Percentiles rank a stretch among this genome's conserved stretches.
Conservation (phyloP, 768 basidiomycete species). For the Russula ochroleuca region DNA sequence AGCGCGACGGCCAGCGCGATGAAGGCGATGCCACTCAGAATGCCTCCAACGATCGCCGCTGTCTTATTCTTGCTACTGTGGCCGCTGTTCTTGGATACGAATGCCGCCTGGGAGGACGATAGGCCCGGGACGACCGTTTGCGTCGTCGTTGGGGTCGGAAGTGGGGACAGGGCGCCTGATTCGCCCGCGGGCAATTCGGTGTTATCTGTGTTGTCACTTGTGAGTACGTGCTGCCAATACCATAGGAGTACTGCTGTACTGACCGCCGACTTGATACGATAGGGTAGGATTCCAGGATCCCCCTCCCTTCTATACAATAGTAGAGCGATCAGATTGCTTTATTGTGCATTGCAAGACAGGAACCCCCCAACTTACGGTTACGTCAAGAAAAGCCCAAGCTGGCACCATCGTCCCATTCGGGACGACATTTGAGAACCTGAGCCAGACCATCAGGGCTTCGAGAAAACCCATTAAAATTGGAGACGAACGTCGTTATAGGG, state of each 20-base stretch:
- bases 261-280: conserved; percentile 12
- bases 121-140: conserved; percentile 13
- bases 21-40: not conserved
- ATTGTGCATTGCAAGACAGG: not conserved
- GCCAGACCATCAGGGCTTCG: not conserved
- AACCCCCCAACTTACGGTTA: conserved; percentile 7
- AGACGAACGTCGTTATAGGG: conserved; percentile 6
- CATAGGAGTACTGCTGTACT: not conserved
- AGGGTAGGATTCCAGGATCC: conserved; percentile 10
- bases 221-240: not conserved
- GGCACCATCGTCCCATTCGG: conserved; percentile 7
- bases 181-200: not conserved
- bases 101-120: not conserved
- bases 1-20: not conserved
- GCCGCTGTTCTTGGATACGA: too few species aligned
- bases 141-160: conserved; percentile 7
- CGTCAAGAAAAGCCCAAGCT: conserved; percentile 17
- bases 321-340: not conserved
- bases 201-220: not conserved
- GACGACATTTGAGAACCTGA: conserved; percentile 10
- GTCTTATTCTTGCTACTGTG: not conserved
- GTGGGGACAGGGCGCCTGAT: not conserved
- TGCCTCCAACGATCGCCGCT: conserved; percentile 2
- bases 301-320: not conserved
- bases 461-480: not conserved